Evolutionary conservation across 768 basidiomycete species (phyloP), one percentile per base, ranked within the genome.

Genomic region (Solioccasus polychromus): DNA sequence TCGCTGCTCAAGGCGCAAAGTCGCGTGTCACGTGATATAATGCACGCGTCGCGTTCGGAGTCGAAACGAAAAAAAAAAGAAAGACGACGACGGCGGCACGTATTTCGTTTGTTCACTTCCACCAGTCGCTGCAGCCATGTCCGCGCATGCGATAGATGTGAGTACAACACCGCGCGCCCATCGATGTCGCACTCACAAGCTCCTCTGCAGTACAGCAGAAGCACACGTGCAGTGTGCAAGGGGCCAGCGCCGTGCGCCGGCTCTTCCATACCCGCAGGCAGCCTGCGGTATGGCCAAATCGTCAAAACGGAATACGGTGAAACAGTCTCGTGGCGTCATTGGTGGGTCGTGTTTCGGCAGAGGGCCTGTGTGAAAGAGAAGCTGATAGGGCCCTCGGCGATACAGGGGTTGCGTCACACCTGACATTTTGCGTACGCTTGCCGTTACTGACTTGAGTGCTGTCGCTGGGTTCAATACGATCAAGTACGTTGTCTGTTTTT

Each of bases 251-350:
- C 80, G 4, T 89, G 86, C 63, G 74, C 73, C 18, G 80, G 77
- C 28, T 62, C 77, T 1, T 39, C 56, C 0, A 76, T 90, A 30
- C 65, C 71, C n/a, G 61, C 71, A 14, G 84, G 82, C 2, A 71
- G 71, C 15, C 64, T 90, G 47, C 69, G 88, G n/a, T 88, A 89
- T 54, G 88, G 88, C 0, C 66, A 70, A 41, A 72, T 73, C 6
- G 63, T 62, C 7, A 56, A 58, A 8, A 68, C 61, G 17, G 64
- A 72, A 30, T 79, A 73, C 40, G 79, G 83, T 37, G 83, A 86
- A 61, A 77, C 72, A 1, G 78, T 88, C 3, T 73, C 81, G 57
- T 90, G 88, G 88, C 71, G 79, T 32, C 88, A 90, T 53, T 90
- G 88, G 86, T 86, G 64, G 55, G 71, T n/a, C n/a, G n/a, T 47